Conservation (phyloP, 768 basidiomycete species). For the Ephemerocybe angulata region DNA sequence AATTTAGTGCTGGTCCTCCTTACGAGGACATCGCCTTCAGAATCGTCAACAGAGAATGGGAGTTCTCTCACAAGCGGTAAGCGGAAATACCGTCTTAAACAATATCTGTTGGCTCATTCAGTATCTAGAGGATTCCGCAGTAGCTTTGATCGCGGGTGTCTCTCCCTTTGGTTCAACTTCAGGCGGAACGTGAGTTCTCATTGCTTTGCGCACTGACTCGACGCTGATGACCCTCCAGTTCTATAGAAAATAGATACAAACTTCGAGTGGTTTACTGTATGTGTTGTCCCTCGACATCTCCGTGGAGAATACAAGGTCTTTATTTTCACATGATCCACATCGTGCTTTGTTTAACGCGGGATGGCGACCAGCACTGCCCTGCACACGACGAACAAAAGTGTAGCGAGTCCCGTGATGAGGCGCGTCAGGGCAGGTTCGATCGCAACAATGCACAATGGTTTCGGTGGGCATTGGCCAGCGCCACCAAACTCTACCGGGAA, state of each 20-base stretch:
- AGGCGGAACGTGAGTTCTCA: slow-evolving; percentile 74
- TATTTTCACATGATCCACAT: not conserved
- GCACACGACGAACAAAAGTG: too few species aligned
- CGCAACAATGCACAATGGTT: too few species aligned
- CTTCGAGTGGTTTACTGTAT: too few species aligned
- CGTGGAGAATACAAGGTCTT: not conserved
- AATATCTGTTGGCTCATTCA: too few species aligned
- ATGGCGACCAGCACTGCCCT: too few species aligned
- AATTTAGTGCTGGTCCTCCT: slow-evolving; percentile 95
- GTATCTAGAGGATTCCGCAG: slow-evolving; percentile 95
- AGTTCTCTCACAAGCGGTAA: slow-evolving; percentile 94
- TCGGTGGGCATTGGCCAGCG: too few species aligned
- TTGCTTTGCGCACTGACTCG: slow-evolving; percentile 9
- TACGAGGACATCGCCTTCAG: slow-evolving; percentile 99
- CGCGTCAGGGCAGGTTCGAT: too few species aligned
- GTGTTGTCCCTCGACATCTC: too few species aligned
- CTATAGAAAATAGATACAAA: slow-evolving; percentile 65
- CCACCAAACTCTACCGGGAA: too few species aligned
- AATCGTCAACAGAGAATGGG: slow-evolving; percentile 98
- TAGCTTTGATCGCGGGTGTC: slow-evolving; percentile 93
- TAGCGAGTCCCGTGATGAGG: too few species aligned
- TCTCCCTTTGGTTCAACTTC: slow-evolving; percentile 97
- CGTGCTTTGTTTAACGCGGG: too few species aligned
- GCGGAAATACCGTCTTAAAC: too few species aligned
- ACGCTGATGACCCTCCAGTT: slow-evolving; percentile 44